Base-by-base conservation (phyloP, 441 rosid genomes). In the Mallotus japonicus region DNA sequence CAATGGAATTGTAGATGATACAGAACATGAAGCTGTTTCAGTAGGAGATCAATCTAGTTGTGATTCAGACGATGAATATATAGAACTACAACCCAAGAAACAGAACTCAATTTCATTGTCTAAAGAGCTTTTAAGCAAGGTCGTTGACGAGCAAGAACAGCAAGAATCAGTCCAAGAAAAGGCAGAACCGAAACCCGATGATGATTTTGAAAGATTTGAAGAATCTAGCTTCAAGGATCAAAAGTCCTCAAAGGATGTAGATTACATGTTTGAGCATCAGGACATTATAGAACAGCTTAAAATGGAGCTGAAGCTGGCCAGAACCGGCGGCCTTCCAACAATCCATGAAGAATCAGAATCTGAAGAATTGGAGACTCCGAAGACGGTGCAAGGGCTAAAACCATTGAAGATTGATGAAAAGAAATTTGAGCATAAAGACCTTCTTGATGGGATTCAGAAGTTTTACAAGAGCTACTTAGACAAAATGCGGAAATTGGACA, bases 241-340 rank as follows among this genome's bases (percentile, higher is more conserved):
- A 37, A 79, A 79, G 15, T 60, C 55, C 8, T 75, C 82, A 62
- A 73, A 70, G 19, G 88, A 77, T 73, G 51, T 60, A 63, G 88
- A 85, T 20, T 79, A 67, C 51, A 72, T 58, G 74, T 76, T 53
- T 70, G 96, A 88, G 70, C 86, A 90, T 0, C 83, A 81, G 49
- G 95, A 89, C 57, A 76, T 89, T 67, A 64, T 89, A 6, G 88
- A 93, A 72, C 88, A 75, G 81, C 81, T 91, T 58, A 87, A 83
- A 77, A 69, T 79, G 85, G 92, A 88, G 20, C 70, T 91, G 50
- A 85, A 73, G 66, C 75, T 58, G n/a, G 89, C 88, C 2, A 87
- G 92, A 77, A 86, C 87, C 0, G 97, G 93, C 11, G 98, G 97
- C 24, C 88, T 93, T 55, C 87, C 95, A 13, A 93, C 97, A 2